These are phyloP conservation scores for Vigna radiata DNA, from an alignment of 306 rosid genomes.

Conservation along the genomic window DNA sequence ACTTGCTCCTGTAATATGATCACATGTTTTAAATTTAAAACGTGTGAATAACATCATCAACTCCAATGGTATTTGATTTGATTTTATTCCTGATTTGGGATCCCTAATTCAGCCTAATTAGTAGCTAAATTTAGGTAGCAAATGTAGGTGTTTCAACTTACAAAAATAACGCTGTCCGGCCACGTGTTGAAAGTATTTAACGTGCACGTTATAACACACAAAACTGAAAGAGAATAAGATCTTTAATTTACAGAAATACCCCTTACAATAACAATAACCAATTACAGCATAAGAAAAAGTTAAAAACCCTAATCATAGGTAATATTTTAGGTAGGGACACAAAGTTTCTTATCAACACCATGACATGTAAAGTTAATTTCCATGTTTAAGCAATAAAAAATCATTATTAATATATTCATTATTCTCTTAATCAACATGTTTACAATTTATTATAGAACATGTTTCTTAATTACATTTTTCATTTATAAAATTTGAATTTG, in stretches of 20 bases:
- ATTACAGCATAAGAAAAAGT: background rate
- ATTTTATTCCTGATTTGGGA: slow-evolving; percentile 10
- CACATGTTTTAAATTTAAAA: background rate
- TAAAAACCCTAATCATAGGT: slow-evolving; percentile 25
- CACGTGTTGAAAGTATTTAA: slow-evolving; percentile 36
- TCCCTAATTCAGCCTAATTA: slow-evolving; percentile 38
- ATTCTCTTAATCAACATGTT: slow-evolving; percentile 29
- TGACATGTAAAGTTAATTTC: slow-evolving; percentile 37
- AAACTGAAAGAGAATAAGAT: background rate
- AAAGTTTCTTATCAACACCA: slow-evolving; percentile 44
- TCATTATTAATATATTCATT: background rate
- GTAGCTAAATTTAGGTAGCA: background rate
- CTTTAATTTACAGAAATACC: slow-evolving; percentile 30
- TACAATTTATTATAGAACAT: background rate
- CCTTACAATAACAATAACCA: slow-evolving; percentile 11
- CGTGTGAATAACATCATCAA: background rate
- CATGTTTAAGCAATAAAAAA: slow-evolving; percentile 46
- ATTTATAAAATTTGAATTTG: no score
- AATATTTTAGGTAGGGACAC: slow-evolving; percentile 46
- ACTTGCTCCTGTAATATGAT: no score
- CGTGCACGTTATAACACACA: slow-evolving; percentile 39
- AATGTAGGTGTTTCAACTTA: background rate
- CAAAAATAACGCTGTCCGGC: slow-evolving; percentile 30
- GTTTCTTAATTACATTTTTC: no score
- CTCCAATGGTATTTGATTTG: slow-evolving; percentile 1